Base-by-base conservation (phyloP, 345 rosid genomes). In the Eucalyptus marginata region DNA sequence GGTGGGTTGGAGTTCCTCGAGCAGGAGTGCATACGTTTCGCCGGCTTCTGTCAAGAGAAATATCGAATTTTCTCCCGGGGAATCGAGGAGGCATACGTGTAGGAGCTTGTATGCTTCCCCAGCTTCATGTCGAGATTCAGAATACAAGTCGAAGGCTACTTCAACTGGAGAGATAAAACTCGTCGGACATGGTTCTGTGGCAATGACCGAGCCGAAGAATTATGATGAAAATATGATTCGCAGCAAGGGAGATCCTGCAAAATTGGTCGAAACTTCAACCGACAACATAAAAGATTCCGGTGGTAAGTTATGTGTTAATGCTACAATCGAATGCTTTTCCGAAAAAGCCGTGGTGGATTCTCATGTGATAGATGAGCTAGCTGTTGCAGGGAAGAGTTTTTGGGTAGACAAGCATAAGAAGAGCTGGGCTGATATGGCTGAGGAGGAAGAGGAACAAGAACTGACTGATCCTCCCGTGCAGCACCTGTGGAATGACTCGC, bases 381-480 rank as follows among this genome's bases (percentile, higher is more conserved):
- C 13, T 59, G 90, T 46, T 86, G 86, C 91, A 90, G 93, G 88
- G 66, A 90, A 91, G 81, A 85, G 89, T 24, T 87, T 44, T n/a
- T 33, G 25, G 46, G 86, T 54, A 40, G 86, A 66, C 58, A 83
- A 62, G 58, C 87, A 86, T 56, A 92, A 92, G 89, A 95, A 93
- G 92, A 96, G 96, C 85, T 96, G 98, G 99, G 99, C 97, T 24
- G 99, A 95, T 87, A 93, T 95, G 25, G 98, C 89, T 10, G 98
- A 95, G 91, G 99, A 96, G 90, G 99, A 96, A 89, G 97, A 95
- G 83, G 97, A 95, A 68, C 83, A 89, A 66, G 89, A 90, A 81
- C 86, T 7, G 24, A 88, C 50, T 1, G 80, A 87, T 31, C 49
- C 25, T 33, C 62, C 88, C 3, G 49, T 20, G 58, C 58, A 20